Evolutionary conservation across 306 rosid genomes (phyloP), one percentile per base, ranked within the genome.

Genomic region (Acacia melanoxylon): DNA sequence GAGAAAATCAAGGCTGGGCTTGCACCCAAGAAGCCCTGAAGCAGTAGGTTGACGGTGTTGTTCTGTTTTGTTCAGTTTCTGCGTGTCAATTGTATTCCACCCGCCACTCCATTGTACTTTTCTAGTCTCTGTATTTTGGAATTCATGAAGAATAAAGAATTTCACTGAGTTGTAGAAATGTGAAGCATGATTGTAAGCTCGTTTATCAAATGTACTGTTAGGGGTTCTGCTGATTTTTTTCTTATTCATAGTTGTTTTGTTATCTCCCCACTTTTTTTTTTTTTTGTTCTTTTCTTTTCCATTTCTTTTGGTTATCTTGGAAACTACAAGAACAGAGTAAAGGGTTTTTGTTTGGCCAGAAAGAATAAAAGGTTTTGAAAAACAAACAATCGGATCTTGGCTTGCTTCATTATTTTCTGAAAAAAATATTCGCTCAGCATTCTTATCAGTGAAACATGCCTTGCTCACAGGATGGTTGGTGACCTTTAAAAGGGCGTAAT

Each of bases 1-100:
- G 33, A 87, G 62, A 93, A 89, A 83, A 95, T 95, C 46, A 93
- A 89, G 90, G 76, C 91, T 16, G 86, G 75, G 76, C 81, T 91
- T 68, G 98, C 99, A 10, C 89, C 98, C 27, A 89, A 90, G 89
- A 83, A 86, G 72, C 6, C 72, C 19, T 20, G 72, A 83, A 86
- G 72, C 6, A 78, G 19, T 20, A 78, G 24, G 1, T 33, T 67
- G 3, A 12, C 17, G 16, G 35, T 68, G 25, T n/a, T 44, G 40
- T 67, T 41, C 12, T 41, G 33, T 41, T 69, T 6, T 42, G 20
- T 69, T 22, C 19, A 20, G 19, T 68, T 40, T 19, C 2, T 41
- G 4, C 12, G 2, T 41, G 1, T n/a, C 4, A 11, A 4, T 27
- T 16, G 22, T 49, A 51, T 8, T 49, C 22, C 10, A n/a, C n/a